A percentile compares a stretch with the other conserved stretches of the same genome.
These are phyloP conservation scores for Trichophyton equinum DNA, from an alignment of 2,329 filamentous ascomycete species.

Conservation along the genomic window DNA sequence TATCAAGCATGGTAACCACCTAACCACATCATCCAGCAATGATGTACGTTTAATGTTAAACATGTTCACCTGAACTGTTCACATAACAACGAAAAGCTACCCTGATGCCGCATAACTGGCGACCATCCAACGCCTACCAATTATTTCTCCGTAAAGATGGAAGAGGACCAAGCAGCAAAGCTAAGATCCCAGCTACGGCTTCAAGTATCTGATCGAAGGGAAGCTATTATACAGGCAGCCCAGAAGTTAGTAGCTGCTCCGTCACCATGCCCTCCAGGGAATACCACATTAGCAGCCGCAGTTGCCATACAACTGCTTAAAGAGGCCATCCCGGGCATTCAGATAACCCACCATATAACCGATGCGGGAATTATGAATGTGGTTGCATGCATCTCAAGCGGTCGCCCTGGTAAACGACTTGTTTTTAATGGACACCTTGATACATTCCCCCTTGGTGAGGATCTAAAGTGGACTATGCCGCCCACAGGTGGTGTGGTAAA, in stretches of 20 bases:
- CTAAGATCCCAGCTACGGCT: not conserved
- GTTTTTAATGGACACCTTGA: conserved; percentile 12
- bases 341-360: conserved; percentile 8
- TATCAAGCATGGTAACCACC: not conserved
- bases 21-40: not conserved
- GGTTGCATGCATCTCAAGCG: conserved; percentile 9
- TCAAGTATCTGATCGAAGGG: conserved; percentile 4
- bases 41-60: not conserved
- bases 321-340: conserved; percentile 6
- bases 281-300: conserved; percentile 7
- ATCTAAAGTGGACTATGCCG: conserved; percentile 6
- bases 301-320: conserved; percentile 6
- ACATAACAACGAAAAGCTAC: not conserved
- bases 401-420: conserved; percentile 9
- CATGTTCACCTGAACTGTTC: not conserved
- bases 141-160: not conserved
- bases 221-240: conserved; percentile 4
- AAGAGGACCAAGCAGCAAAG: not conserved
- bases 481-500: conserved; percentile 6
- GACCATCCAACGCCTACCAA: too few species aligned
- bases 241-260: conserved; percentile 4
- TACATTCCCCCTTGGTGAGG: conserved; percentile 7
- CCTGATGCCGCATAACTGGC: not conserved
- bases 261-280: conserved; percentile 9
- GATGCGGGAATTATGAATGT: conserved; percentile 6